A percentile compares a stretch with the other conserved stretches of the same genome.
phyloP scores from a whole-genome alignment of 1,139 yeast species.

The Pichia sp. region DNA sequence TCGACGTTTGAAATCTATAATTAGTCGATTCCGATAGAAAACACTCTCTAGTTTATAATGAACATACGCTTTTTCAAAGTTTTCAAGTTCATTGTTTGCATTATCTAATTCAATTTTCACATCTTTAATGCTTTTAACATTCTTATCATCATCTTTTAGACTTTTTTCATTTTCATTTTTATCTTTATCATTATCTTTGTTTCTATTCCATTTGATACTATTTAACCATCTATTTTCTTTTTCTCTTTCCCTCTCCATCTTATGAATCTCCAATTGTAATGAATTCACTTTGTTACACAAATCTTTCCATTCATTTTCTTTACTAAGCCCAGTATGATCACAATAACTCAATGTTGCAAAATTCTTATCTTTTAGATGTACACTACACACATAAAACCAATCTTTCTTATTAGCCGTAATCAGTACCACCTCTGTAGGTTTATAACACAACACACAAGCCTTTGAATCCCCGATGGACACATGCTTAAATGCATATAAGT shows the following conservation, averaged over 20 bases:
- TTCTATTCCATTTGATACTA: neutral
- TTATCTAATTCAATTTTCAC: slow-evolving; percentile 2
- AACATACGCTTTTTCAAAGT: slow-evolving; percentile 14
- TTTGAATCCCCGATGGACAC: slow-evolving; percentile 39
- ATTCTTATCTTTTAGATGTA: slow-evolving; percentile 40
- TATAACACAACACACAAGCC: slow-evolving; percentile 45
- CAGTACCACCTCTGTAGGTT: slow-evolving; percentile 40
- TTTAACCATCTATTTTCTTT: neutral
- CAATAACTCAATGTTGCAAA: slow-evolving; percentile 32
- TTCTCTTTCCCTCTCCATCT: slow-evolving; percentile 15
- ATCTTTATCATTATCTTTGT: slow-evolving; percentile 6
- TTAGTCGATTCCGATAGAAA: slow-evolving; percentile 26
- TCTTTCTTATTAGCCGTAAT: slow-evolving; percentile 33
- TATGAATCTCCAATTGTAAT: slow-evolving; percentile 11
- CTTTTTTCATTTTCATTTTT: slow-evolving; percentile 2
- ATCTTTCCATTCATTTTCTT: slow-evolving; percentile 14
- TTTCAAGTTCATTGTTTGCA: slow-evolving; percentile 3
- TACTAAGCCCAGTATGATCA: slow-evolving; percentile 16
- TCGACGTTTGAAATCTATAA: slow-evolving; percentile 20
- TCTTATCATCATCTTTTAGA: slow-evolving; percentile 3
- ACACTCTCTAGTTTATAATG: slow-evolving; percentile 23
- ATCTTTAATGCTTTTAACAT: slow-evolving; percentile 6
- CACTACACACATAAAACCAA: slow-evolving; percentile 45
- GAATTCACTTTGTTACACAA: slow-evolving; percentile 11
- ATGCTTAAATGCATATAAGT: slow-evolving; percentile 36